phyloP scores from a whole-genome alignment of 1,284 basidiomycete species.

The Phellinidium pouzarii region DNA sequence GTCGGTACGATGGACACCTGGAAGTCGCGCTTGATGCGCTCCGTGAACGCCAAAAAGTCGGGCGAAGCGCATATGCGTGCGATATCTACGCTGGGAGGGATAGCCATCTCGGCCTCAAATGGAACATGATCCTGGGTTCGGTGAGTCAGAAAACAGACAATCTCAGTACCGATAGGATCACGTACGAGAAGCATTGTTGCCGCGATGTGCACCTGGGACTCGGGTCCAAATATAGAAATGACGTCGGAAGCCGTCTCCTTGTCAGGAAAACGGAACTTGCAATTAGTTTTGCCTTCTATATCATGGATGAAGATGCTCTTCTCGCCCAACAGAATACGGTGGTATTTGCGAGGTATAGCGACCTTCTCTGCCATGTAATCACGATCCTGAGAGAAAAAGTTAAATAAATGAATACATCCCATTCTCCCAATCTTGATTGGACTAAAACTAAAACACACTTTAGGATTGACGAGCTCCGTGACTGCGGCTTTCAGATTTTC shows the following conservation, averaged over 20 bases:
- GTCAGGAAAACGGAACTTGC: conserved; percentile 89
- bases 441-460: conserved; percentile 41
- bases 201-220: conserved; percentile 94
- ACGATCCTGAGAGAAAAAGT: conserved; percentile 62
- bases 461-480: conserved; percentile 96
- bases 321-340: conserved; percentile 90
- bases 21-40: conserved; percentile 89
- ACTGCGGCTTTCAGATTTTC: conserved; percentile 95
- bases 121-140: conserved; percentile 82
- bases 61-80: conserved; percentile 65
- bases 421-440: too few relatives aligned
- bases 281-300: conserved; percentile 96
- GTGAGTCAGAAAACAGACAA: conserved; percentile 20
- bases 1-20: conserved; percentile 85
- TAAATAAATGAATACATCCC: conserved; percentile 3
- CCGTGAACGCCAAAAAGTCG: conserved; percentile 79
- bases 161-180: conserved; percentile 19
- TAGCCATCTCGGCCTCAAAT: conserved; percentile 92
- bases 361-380: conserved; percentile 94
- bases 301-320: conserved; percentile 97
- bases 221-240: conserved; percentile 92
- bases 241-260: conserved; percentile 90
- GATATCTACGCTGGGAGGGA: conserved; percentile 80
- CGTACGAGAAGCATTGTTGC: conserved; percentile 89
- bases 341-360: conserved; percentile 89